Evolutionary conservation across 768 basidiomycete species (phyloP).

Genomic region (Hydnomerulius pinastri): DNA sequence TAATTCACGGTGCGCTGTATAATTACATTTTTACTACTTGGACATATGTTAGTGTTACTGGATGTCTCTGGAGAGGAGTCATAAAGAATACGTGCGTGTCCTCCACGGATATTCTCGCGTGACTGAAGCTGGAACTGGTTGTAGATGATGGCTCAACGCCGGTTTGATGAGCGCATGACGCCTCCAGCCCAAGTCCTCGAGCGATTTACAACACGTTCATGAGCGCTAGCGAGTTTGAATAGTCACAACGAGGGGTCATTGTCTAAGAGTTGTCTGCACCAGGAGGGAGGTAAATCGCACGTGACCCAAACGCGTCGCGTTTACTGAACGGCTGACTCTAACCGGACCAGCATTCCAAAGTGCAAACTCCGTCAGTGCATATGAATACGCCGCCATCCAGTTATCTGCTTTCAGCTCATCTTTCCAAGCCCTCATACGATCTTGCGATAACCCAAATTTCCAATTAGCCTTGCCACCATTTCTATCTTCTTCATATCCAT

Average conservation of each 20-base stretch:
- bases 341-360: neutral
- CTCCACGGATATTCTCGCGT: slow-evolving; percentile 3
- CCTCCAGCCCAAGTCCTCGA: too few relatives aligned
- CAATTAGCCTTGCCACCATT: too few relatives aligned
- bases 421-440: too few relatives aligned
- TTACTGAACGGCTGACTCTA: neutral
- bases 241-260: too few relatives aligned
- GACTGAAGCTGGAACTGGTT: neutral
- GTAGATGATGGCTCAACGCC: neutral
- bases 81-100: neutral
- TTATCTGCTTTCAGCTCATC: neutral
- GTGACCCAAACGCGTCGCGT: slow-evolving; percentile 1
- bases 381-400: neutral
- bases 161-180: too few relatives aligned
- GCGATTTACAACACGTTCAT: too few relatives aligned
- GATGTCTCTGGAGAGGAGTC: neutral
- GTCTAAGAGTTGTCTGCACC: too few relatives aligned
- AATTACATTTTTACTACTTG: neutral
- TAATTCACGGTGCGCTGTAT: neutral
- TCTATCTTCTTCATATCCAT: too few relatives aligned
- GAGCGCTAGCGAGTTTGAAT: too few relatives aligned
- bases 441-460: too few relatives aligned
- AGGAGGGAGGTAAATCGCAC: too few relatives aligned
- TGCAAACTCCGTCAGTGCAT: neutral
- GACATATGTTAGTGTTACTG: neutral